Conservation (phyloP, 2,329 filamentous ascomycete species). For the Epichloe hybrida region DNA sequence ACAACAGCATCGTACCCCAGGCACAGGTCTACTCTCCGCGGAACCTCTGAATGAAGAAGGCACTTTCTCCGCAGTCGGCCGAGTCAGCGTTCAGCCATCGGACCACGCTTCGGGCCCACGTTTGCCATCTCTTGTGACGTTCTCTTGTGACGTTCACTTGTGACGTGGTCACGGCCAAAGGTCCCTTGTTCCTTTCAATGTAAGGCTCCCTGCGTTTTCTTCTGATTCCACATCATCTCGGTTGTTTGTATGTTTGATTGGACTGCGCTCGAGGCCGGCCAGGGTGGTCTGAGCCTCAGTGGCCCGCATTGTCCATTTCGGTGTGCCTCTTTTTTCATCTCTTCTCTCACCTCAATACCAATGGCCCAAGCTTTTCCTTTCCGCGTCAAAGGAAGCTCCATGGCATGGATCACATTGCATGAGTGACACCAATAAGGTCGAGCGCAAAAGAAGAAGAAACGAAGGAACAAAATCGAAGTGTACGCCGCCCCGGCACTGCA, state of each 20-base stretch:
- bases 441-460: not conserved
- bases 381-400: not conserved
- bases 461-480: not conserved
- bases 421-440: not conserved
- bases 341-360: not conserved
- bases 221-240: not conserved
- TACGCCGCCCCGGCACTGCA: not conserved
- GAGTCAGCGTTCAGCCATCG: not conserved
- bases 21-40: not conserved
- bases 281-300: not conserved
- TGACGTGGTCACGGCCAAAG: not conserved
- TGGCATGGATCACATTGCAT: not conserved
- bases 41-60: not conserved
- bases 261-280: not conserved
- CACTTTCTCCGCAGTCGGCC: constrained; percentile 1
- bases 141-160: no score
- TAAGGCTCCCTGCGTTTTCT: not conserved
- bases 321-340: not conserved
- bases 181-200: not conserved
- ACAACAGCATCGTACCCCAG: constrained; percentile 1
- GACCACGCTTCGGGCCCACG: not conserved
- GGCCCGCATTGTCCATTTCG: not conserved
- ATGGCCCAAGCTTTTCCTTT: constrained; percentile 1
- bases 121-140: not conserved
- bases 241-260: constrained; percentile 3